Base-by-base conservation (phyloP, 352 stramenopile species). In the Globisporangium spinosum region DNA sequence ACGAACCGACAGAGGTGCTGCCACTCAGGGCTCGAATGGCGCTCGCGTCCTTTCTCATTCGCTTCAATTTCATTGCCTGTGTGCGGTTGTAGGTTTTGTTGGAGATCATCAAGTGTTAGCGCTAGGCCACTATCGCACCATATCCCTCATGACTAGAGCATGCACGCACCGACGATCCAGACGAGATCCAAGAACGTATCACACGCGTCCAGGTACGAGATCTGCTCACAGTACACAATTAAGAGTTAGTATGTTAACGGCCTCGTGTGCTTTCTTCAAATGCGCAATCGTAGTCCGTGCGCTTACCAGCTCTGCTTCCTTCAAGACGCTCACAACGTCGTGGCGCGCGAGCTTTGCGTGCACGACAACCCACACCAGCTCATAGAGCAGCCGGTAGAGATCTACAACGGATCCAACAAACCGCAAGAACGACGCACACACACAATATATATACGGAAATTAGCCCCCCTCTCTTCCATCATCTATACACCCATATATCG, bases 321-420 rank as follows among this genome's bases (percentile, higher is more conserved):
- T 93, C 17, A 94, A 70, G 45, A 94, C 64, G 27, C 71, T 78
- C 32, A 94, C 65, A 58, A 90, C 75, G 47, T 94, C 83, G n/a
- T 90, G 86, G 10, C 84, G 82, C 17, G 79, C 76, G 29, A 92
- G 72, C 62, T 92, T 92, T 35, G 76, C 74, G 38, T 90, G 74
- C n/a, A 91, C 68, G 2, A 88, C 87, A 65, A 87, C 72, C 80
- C 83, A 90, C 40, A 94, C 67, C 55, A 94, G 83, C 68, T 94
- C 87, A 59, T 94, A 92, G 53, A 93, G 76, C 61, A 93, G 67
- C 3, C 80, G 78, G 51, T 87, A 81, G 8, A 93, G 74, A 55
- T 80, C 80, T 86, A 5, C 43, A 57, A 34, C 13, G 0, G 20
- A 51, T 8, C 25, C 23, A 23, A 9, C 3, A 34, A 58, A 68